Evolutionary conservation across 140 eudicot genomes (phyloP).

Genomic region (Bidens hawaiensis): DNA sequence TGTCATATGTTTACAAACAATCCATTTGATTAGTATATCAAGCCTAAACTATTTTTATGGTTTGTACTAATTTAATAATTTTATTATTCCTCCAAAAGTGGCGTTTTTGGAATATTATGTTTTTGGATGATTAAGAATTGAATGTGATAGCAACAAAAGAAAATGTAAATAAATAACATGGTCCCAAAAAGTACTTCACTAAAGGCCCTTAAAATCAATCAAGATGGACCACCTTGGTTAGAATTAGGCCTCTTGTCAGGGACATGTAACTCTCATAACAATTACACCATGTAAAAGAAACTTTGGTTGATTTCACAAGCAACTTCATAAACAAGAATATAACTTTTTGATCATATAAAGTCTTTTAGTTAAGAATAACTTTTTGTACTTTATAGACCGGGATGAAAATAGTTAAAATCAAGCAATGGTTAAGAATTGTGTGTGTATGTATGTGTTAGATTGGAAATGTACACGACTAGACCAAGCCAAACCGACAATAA

Average conservation of each 20-base stretch:
- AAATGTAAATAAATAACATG: background rate
- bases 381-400: background rate
- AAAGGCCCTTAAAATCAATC: constrained; percentile 19
- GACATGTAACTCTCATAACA: constrained; percentile 7
- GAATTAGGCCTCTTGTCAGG: constrained; percentile 19
- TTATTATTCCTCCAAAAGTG: background rate
- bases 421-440: background rate
- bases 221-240: constrained; percentile 29
- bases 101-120: constrained; percentile 25
- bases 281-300: background rate
- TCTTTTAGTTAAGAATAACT: no score
- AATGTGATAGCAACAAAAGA: background rate
- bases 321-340: background rate
- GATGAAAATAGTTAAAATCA: background rate
- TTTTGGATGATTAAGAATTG: constrained; percentile 7
- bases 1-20: background rate
- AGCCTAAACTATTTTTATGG: background rate
- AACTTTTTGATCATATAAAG: background rate
- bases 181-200: constrained; percentile 28
- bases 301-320: background rate
- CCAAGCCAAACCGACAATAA: background rate
- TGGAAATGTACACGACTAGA: background rate
- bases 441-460: background rate
- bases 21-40: background rate
- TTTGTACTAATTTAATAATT: background rate